Base-by-base conservation (phyloP, 352 stramenopile genomes). In the Phytophthora pisi region DNA sequence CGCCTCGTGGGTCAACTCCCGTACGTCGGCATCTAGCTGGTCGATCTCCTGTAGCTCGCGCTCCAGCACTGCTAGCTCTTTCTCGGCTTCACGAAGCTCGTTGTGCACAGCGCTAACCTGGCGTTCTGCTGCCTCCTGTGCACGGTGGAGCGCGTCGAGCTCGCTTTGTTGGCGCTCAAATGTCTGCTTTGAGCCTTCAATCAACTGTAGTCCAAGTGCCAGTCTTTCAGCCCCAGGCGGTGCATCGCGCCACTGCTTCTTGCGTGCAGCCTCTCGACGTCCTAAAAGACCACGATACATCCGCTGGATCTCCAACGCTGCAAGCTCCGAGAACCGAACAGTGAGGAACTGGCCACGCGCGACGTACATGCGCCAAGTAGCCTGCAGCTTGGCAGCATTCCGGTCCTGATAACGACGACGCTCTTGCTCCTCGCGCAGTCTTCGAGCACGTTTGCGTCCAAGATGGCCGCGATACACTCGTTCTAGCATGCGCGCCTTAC, bases 131-230 rank as follows among this genome's bases (percentile, higher is more conserved):
- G 76, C 66, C 61, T 97, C 91, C 68, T 98, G 94, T 15, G 92
- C 91, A 3, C 92, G 84, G 61, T 98, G 92, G 15, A 98, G 69
- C 10, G 90, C 92, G 47, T 98, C 92, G 28, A 98, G 90, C 62
- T 98, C 94, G 57, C 82, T 88, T 64, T 97, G 93, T 65, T 98
- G 94, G 8, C 89, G 75, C 61, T 97, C 89, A 66, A 98, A 98
- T 3, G 92, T 93, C 34, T 92, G 83, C 64, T 98, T 98, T 4
- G 90, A 97, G 40, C 95, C 92, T 66, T 98, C 94, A 51, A 98
- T 97, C 56, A 98, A 81, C 49, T 91, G 70, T 7, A 98, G 67
- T 3, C 95, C 95, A 28, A 98, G 78, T 46, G 92, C 81, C 16
- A 98, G 70, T 16, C 95, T 78, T 70, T 98, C 91, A 11, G 94